Evolutionary conservation across 768 basidiomycete species (phyloP).

Genomic region (Tulasnella calospora): DNA sequence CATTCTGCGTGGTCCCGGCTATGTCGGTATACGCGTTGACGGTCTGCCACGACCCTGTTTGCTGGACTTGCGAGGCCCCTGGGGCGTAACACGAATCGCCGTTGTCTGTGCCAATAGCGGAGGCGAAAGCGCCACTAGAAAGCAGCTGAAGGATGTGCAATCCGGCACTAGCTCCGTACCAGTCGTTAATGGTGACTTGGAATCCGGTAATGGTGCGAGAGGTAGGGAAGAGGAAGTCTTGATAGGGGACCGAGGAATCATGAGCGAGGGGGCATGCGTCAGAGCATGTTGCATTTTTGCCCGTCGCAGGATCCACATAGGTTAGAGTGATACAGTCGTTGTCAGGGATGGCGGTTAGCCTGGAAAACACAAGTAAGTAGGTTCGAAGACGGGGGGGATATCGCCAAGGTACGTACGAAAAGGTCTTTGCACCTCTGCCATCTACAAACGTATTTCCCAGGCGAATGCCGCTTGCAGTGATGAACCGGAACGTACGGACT

Average conservation of each 20-base stretch:
- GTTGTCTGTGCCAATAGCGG: slow-evolving; percentile 59
- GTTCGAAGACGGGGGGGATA: neutral
- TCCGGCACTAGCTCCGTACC: slow-evolving; percentile 71
- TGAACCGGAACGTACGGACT: slow-evolving; percentile 64
- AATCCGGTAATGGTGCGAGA: slow-evolving; percentile 76
- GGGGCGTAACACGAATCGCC: slow-evolving; percentile 71
- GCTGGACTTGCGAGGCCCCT: slow-evolving; percentile 59
- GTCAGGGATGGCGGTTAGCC: slow-evolving; percentile 84
- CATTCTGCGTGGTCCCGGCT: slow-evolving; percentile 70
- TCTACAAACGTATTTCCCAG: slow-evolving; percentile 86
- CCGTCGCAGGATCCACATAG: slow-evolving; percentile 71
- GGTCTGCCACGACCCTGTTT: slow-evolving; percentile 65
- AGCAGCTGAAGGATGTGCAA: slow-evolving; percentile 89
- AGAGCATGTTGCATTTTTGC: slow-evolving; percentile 72
- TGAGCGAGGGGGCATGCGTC: slow-evolving; percentile 73
- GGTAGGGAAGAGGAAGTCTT: slow-evolving; percentile 81
- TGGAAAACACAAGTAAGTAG: slow-evolving; percentile 37
- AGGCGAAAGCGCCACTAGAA: slow-evolving; percentile 86
- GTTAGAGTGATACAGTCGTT: slow-evolving; percentile 71
- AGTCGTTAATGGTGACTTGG: slow-evolving; percentile 72
- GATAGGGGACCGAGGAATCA: slow-evolving; percentile 72
- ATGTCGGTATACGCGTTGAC: slow-evolving; percentile 65
- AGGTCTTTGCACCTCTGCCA: slow-evolving; percentile 78
- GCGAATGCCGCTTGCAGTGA: slow-evolving; percentile 73
- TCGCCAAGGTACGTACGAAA: slow-evolving; percentile 55